phyloP scores from a whole-genome alignment of 2,329 filamentous ascomycete species.

The Nakataea oryzae region DNA sequence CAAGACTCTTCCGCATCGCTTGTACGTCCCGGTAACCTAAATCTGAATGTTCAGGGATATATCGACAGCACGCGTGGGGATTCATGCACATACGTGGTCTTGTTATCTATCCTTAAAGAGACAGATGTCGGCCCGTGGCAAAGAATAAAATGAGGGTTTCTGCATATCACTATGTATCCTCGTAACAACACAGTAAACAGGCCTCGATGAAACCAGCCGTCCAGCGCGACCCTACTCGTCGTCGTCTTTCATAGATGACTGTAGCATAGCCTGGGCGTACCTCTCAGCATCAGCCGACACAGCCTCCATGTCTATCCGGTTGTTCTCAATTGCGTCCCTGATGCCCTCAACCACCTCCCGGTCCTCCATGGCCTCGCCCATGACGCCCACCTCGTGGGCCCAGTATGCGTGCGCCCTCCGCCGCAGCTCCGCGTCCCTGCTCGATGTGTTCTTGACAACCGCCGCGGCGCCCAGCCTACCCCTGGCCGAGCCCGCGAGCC shows the following conservation, averaged over 20 bases:
- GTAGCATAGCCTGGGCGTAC: slow-evolving; percentile 30
- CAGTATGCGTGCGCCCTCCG: slow-evolving; percentile 63
- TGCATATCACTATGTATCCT: no score
- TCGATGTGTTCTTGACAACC: slow-evolving; percentile 69
- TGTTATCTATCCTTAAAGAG: no score
- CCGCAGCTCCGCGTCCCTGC: slow-evolving; percentile 63
- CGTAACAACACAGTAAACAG: no score
- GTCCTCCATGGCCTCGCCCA: slow-evolving; percentile 69
- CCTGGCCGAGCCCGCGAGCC: slow-evolving; percentile 43
- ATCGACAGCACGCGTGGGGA: no score
- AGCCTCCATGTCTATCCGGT: slow-evolving; percentile 50
- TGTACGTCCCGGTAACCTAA: background rate
- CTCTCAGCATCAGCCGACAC: slow-evolving; percentile 54
- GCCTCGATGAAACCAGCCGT: no score
- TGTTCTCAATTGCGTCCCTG: slow-evolving; percentile 51
- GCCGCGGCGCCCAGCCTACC: slow-evolving; percentile 62
- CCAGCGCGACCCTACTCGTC: background rate
- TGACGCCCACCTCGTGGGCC: slow-evolving; percentile 63
- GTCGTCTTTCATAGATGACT: background rate
- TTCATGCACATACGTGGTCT: no score
- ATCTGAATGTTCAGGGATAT: no score
- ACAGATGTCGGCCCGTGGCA: no score
- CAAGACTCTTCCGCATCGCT: no score
- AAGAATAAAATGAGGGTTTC: no score
- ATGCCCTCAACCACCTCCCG: slow-evolving; percentile 63